phyloP scores from a whole-genome alignment of 768 basidiomycete genomes.

The Epithele typhae region DNA sequence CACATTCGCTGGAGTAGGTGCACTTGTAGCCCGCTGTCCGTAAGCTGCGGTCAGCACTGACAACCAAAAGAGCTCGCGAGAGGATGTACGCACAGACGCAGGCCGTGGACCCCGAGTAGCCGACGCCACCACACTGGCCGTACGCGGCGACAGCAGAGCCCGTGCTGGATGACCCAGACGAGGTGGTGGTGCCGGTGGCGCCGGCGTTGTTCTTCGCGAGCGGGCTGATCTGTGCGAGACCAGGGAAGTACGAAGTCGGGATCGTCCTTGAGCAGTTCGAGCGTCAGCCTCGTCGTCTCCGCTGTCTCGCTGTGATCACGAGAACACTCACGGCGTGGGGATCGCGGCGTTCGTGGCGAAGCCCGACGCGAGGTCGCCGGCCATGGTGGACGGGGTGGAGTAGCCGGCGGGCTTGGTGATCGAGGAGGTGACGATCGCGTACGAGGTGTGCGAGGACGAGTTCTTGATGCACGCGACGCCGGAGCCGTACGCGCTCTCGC shows the following conservation, averaged over 20 bases:
- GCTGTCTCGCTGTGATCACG: no score
- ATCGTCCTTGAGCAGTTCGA: slow-evolving; percentile 18
- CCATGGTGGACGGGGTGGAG: slow-evolving; percentile 24
- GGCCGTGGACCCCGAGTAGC: no score
- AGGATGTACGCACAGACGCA: no score
- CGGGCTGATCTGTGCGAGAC: slow-evolving; percentile 21
- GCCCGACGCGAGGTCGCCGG: slow-evolving; percentile 20
- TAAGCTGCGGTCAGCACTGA: no score
- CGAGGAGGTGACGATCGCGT: slow-evolving; percentile 19
- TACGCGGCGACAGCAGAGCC: no score
- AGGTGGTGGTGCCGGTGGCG: no score
- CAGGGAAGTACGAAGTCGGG: slow-evolving; percentile 23
- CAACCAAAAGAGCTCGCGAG: no score
- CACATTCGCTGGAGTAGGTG: no score
- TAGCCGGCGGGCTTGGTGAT: slow-evolving; percentile 23
- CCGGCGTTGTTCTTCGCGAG: slow-evolving; percentile 15
- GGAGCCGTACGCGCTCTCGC: slow-evolving; percentile 26
- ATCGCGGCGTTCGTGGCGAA: slow-evolving; percentile 22
- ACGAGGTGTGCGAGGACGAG: slow-evolving; percentile 15
- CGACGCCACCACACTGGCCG: no score
- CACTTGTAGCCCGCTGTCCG: no score
- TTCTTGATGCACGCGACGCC: slow-evolving; percentile 23
- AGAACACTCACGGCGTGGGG: slow-evolving; percentile 25
- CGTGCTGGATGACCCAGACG: no score
- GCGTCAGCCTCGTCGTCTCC: neutral